Evolutionary conservation across 768 basidiomycete species (phyloP).

Genomic region (Rhodosporidiobolus odoratus): DNA sequence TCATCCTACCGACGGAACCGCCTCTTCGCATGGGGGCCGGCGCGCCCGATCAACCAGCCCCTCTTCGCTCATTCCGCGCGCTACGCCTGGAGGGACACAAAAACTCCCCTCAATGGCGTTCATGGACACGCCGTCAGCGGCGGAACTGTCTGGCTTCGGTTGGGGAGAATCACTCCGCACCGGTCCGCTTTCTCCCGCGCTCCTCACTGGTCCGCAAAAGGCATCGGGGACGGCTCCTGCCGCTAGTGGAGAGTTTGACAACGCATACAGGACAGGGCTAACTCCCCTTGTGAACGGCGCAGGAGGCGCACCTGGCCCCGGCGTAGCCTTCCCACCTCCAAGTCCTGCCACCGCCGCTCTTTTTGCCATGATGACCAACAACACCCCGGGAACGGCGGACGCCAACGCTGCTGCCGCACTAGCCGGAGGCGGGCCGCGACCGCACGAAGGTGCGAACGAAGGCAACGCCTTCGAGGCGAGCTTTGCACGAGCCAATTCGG

Average conservation of each 20-base stretch:
- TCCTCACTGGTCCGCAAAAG: conserved; percentile 94
- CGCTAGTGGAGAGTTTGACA: conserved; percentile 41
- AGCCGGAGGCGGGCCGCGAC: conserved; percentile 28
- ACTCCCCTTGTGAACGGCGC: conserved; percentile 54
- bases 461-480: conserved; percentile 38
- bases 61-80: conserved; percentile 18
- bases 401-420: conserved; percentile 6
- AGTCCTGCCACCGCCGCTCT: conserved; percentile 88
- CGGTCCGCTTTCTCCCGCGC: conserved; percentile 90
- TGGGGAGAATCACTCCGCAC: conserved; percentile 76
- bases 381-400: conserved; percentile 37
- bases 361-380: conserved; percentile 79
- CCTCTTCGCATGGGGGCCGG: conserved; percentile 9
- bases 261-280: conserved; percentile 66
- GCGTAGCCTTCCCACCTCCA: conserved; percentile 64
- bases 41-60: conserved; percentile 33
- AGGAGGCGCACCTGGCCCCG: conserved; percentile 41
- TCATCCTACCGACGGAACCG: conserved; percentile 16
- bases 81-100: conserved; percentile 42
- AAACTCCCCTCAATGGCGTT: conserved; percentile 75
- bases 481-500: conserved; percentile 34
- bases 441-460: conserved; percentile 39
- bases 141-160: conserved; percentile 47
- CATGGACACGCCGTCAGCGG: conserved; percentile 56
- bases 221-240: conserved; percentile 50